These are phyloP conservation scores for Taphrina betulina DNA, from an alignment of 1,139 yeast genomes.

Conservation along the genomic window DNA sequence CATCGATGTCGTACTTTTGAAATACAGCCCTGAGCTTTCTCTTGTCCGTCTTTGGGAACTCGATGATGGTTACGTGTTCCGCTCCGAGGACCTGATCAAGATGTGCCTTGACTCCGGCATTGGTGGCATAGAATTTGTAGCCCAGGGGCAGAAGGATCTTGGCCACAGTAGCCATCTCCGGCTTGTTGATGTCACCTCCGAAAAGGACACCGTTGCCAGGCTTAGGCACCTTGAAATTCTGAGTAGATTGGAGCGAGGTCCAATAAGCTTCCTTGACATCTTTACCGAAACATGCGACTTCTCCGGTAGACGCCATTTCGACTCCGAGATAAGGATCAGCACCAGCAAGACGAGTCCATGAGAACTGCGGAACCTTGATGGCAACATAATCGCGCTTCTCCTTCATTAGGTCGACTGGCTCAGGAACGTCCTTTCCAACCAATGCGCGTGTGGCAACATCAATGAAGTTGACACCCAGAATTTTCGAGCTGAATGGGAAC, in stretches of 20 bases:
- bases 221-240: conserved; percentile 90
- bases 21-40: conserved; percentile 89
- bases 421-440: conserved; percentile 67
- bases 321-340: conserved; percentile 99
- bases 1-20: conserved; percentile 76
- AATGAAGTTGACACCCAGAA: conserved; percentile 86
- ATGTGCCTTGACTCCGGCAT: conserved; percentile 67
- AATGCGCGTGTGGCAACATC: conserved; percentile 90
- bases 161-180: conserved; percentile 72
- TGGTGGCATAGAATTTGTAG: conserved; percentile 77
- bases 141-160: conserved; percentile 67
- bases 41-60: conserved; percentile 89
- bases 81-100: conserved; percentile 52
- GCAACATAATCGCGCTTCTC: conserved; percentile 72
- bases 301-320: conserved; percentile 99
- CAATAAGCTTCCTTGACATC: conserved; percentile 89
- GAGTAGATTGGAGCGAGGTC: conserved; percentile 94
- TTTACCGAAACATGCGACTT: conserved; percentile 91
- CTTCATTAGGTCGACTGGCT: conserved; percentile 67
- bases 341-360: conserved; percentile 96
- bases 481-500: conserved; percentile 98
- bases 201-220: conserved; percentile 87
- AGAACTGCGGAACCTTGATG: conserved; percentile 95
- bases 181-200: conserved; percentile 85
- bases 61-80: conserved; percentile 54